These are phyloP conservation scores for Globisporangium abappressorium DNA, from an alignment of 352 stramenopile genomes.

Conservation along the genomic window DNA sequence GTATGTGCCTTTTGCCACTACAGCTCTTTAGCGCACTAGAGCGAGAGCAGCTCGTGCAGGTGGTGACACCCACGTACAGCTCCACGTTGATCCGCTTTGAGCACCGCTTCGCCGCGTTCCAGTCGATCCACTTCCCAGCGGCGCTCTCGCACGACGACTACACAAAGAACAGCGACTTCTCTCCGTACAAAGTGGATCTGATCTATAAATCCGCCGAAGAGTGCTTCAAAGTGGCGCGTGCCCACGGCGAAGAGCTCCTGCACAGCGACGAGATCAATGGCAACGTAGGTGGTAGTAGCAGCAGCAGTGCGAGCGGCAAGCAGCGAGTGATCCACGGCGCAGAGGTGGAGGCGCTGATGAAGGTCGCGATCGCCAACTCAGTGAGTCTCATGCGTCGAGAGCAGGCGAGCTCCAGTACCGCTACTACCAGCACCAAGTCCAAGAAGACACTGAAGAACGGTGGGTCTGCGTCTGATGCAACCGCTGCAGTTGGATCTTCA, in stretches of 20 bases:
- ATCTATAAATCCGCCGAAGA: constrained; percentile 85
- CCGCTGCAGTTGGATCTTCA: not conserved
- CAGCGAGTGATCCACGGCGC: constrained; percentile 24
- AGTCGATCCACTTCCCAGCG: constrained; percentile 67
- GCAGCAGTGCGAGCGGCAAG: constrained; percentile 11
- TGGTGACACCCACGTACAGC: constrained; percentile 51
- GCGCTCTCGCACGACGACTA: constrained; percentile 71
- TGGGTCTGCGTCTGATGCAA: not conserved
- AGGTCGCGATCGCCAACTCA: constrained; percentile 64
- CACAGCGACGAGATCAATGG: constrained; percentile 29
- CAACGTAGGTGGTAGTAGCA: constrained; percentile 8
- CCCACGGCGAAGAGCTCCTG: constrained; percentile 52
- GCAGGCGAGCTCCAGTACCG: constrained; percentile 20
- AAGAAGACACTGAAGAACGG: constrained; percentile 31
- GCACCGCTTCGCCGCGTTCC: constrained; percentile 76
- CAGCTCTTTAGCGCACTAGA: constrained; percentile 66
- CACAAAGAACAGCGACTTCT: constrained; percentile 78
- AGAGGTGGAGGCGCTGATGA: constrained; percentile 57
- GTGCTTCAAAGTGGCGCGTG: constrained; percentile 73
- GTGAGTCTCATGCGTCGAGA: constrained; percentile 53
- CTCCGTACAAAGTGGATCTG: constrained; percentile 59
- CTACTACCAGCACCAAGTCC: constrained; percentile 14
- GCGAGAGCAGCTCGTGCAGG: constrained; percentile 55
- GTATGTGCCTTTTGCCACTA: not conserved
- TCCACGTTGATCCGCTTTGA: constrained; percentile 68